Percentiles rank a stretch among this genome's conserved stretches.
Evolutionary conservation across 2,329 filamentous ascomycete genomes (phyloP).

Genomic region (Epichloe coenophiala): DNA sequence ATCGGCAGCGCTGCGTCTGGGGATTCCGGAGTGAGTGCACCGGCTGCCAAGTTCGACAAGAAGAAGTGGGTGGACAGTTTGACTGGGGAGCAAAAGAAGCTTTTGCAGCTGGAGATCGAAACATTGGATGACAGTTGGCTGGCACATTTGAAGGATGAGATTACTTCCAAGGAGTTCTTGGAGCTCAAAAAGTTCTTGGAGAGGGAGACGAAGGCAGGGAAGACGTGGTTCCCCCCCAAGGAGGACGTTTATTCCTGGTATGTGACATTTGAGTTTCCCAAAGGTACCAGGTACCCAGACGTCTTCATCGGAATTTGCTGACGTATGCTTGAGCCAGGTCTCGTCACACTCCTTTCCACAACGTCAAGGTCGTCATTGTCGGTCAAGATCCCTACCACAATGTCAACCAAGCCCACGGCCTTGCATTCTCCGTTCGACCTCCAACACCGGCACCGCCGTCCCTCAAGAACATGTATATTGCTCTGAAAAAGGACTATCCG

Average conservation of each 20-base stretch:
- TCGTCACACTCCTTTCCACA: conserved; percentile 75
- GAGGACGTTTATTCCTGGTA: conserved; percentile 94
- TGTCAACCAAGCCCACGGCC: conserved; percentile 84
- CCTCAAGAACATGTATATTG: conserved; percentile 85
- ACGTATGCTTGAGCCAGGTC: background rate
- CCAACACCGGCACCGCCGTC: conserved; percentile 82
- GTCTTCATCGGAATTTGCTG: background rate
- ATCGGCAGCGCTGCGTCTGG: conserved; percentile 7
- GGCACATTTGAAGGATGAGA: conserved; percentile 73
- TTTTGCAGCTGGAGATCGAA: conserved; percentile 81
- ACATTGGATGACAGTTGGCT: conserved; percentile 90
- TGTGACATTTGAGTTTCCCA: conserved; percentile 11
- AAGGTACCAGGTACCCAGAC: background rate
- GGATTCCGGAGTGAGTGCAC: conserved; percentile 17
- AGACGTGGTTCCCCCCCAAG: conserved; percentile 75
- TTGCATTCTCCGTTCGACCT: conserved; percentile 87
- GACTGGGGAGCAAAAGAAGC: conserved; percentile 62
- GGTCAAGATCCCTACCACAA: conserved; percentile 98
- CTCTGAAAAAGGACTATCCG: conserved; percentile 79
- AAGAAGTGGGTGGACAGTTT: conserved; percentile 74
- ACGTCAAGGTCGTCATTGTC: conserved; percentile 82
- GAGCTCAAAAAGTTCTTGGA: conserved; percentile 79
- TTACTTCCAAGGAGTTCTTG: conserved; percentile 67
- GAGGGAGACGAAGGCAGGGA: conserved; percentile 57
- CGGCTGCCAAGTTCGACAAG: conserved; percentile 62